These are phyloP conservation scores for Cocos nucifera DNA, from an alignment of 176 grass and related monocot species.

Conservation along the genomic window DNA sequence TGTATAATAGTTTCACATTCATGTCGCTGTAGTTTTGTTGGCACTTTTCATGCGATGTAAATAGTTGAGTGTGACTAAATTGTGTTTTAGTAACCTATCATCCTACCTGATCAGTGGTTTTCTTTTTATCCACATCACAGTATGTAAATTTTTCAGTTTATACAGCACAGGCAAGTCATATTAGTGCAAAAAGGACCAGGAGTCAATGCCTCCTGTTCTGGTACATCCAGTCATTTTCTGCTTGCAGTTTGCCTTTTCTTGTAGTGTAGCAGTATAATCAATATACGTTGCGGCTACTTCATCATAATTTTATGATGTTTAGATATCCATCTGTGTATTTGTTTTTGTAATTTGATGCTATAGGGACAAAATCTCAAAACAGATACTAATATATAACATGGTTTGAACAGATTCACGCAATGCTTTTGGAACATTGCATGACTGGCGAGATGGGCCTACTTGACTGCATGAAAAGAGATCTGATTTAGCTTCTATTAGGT, in stretches of 20 bases:
- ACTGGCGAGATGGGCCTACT: slow-evolving; percentile 49
- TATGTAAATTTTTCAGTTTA: slow-evolving; percentile 17
- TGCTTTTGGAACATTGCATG: slow-evolving; percentile 74
- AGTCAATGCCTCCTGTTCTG: slow-evolving; percentile 30
- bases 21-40: too few relatives aligned
- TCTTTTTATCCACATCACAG: slow-evolving; percentile 30
- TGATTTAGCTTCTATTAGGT: slow-evolving; percentile 75
- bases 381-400: slow-evolving; percentile 60
- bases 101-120: slow-evolving; percentile 18
- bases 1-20: too few relatives aligned
- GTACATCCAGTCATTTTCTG: slow-evolving; percentile 16
- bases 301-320: too few relatives aligned
- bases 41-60: too few relatives aligned
- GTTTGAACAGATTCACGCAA: slow-evolving; percentile 78
- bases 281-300: too few relatives aligned
- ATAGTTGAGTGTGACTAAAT: too few relatives aligned
- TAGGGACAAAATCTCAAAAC: slow-evolving; percentile 78
- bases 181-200: slow-evolving; percentile 35
- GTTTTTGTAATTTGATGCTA: not conserved
- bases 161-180: slow-evolving; percentile 20
- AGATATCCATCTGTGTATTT: not conserved
- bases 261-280: too few relatives aligned
- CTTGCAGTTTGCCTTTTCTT: too few relatives aligned
- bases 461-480: slow-evolving; percentile 68
- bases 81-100: too few relatives aligned